Evolutionary conservation across 805 yeast species (phyloP).

Genomic region (Zygoascus bituminiphila): DNA sequence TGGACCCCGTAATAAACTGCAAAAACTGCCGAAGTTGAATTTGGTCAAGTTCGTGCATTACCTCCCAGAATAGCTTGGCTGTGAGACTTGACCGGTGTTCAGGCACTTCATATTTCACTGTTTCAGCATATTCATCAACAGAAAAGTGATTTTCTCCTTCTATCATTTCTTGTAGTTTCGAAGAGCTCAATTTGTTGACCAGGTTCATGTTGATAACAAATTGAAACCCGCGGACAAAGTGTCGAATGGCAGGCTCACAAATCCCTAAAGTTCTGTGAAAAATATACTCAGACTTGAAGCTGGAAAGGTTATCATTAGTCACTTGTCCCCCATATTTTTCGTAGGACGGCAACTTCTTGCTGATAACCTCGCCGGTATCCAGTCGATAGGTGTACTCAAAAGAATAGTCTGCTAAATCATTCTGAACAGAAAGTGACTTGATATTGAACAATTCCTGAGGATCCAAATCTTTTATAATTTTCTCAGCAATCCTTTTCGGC

Average conservation of each 20-base stretch:
- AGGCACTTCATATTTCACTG: slow-evolving; percentile 36
- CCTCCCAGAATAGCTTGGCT: slow-evolving; percentile 38
- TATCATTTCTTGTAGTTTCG: slow-evolving; percentile 24
- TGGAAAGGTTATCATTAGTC: slow-evolving; percentile 10
- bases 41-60: slow-evolving; percentile 33
- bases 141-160: slow-evolving; percentile 38
- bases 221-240: slow-evolving; percentile 21
- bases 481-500: background rate
- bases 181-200: slow-evolving; percentile 10
- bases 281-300: slow-evolving; percentile 15
- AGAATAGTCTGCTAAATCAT: slow-evolving; percentile 1
- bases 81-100: slow-evolving; percentile 23
- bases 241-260: slow-evolving; percentile 11
- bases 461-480: background rate
- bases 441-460: background rate
- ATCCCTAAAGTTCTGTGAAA: slow-evolving; percentile 7
- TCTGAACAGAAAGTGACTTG: background rate
- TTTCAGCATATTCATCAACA: slow-evolving; percentile 34
- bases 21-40: slow-evolving; percentile 34
- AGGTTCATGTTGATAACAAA: slow-evolving; percentile 14
- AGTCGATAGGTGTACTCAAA: slow-evolving; percentile 15
- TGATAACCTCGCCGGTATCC: slow-evolving; percentile 6
- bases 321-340: slow-evolving; percentile 9
- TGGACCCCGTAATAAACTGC: slow-evolving; percentile 43
- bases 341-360: slow-evolving; percentile 13